These are phyloP conservation scores for Citrus mangshanensis DNA, from an alignment of 345 rosid genomes.

Conservation along the genomic window DNA sequence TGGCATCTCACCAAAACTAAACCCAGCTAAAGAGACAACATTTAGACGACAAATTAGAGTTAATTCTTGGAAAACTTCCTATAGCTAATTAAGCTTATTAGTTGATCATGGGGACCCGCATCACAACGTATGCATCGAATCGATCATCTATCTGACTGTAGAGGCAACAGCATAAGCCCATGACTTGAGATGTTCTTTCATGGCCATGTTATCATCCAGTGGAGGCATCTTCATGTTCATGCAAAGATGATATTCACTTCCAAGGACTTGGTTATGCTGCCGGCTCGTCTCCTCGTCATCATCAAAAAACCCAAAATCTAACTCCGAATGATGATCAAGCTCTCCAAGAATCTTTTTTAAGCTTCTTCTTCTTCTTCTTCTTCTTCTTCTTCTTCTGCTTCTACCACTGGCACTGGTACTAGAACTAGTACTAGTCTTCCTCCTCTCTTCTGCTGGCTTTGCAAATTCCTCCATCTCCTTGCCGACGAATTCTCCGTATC, in stretches of 20 bases:
- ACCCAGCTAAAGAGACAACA: not conserved
- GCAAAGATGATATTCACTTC: not conserved
- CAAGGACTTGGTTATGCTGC: not conserved
- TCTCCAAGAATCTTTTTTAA: conserved; percentile 29
- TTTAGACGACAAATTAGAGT: not conserved
- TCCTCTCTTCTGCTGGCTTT: conserved; percentile 12
- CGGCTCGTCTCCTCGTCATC: not conserved
- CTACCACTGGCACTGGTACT: not conserved
- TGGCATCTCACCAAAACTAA: too few species aligned
- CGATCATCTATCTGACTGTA: conserved; percentile 28
- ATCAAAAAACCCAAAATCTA: conserved; percentile 7
- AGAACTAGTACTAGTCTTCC: not conserved
- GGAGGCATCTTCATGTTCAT: conserved; percentile 41
- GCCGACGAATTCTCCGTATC: conserved; percentile 23
- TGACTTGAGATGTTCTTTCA: conserved; percentile 58
- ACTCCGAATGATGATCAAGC: conserved; percentile 20
- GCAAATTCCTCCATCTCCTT: conserved; percentile 10
- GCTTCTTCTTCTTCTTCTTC: conserved; percentile 16
- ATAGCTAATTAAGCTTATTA: not conserved
- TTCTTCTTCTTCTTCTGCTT: conserved; percentile 17
- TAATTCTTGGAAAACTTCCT: not conserved
- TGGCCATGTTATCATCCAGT: conserved; percentile 47
- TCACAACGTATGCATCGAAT: too few species aligned
- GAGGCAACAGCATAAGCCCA: conserved; percentile 65
- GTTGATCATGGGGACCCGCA: not conserved